These are phyloP conservation scores for Yarrowia sp. DNA, from an alignment of 805 yeast species.

Conservation along the genomic window DNA sequence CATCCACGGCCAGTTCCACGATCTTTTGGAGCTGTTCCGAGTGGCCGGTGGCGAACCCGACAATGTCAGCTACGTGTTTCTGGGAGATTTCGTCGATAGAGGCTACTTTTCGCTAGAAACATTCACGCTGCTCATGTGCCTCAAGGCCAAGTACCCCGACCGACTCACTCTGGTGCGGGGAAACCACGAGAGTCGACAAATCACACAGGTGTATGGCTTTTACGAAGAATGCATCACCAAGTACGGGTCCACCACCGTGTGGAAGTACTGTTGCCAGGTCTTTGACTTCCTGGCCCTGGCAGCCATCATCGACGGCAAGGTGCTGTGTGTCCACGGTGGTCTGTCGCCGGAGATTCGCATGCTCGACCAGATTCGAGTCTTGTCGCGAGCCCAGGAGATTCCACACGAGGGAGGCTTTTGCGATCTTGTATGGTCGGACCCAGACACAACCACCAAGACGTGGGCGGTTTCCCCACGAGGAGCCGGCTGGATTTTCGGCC, in stretches of 20 bases:
- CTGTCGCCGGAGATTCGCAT: constrained; percentile 94
- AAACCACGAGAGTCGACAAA: constrained; percentile 96
- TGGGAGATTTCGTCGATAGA: constrained; percentile 96
- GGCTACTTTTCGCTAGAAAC: constrained; percentile 96
- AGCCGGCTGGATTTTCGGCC: constrained; percentile 97
- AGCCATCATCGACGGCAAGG: constrained; percentile 92
- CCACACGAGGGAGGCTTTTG: constrained; percentile 99
- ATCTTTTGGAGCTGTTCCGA: constrained; percentile 81
- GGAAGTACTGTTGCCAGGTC: constrained; percentile 96
- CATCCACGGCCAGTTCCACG: constrained; percentile 98
- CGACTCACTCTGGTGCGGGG: constrained; percentile 91
- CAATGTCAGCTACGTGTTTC: constrained; percentile 74
- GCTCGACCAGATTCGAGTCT: constrained; percentile 93
- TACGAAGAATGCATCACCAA: constrained; percentile 93
- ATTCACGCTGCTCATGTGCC: constrained; percentile 87
- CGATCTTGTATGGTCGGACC: constrained; percentile 96
- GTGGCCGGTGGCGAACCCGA: constrained; percentile 91
- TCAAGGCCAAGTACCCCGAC: constrained; percentile 83
- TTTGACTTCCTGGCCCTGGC: constrained; percentile 92
- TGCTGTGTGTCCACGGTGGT: constrained; percentile 96
- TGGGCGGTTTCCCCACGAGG: constrained; percentile 99
- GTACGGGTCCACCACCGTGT: constrained; percentile 90
- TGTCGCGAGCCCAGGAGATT: constrained; percentile 94
- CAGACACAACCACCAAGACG: constrained; percentile 86
- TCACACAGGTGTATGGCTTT: constrained; percentile 98